Conservation (phyloP, 2,329 filamentous ascomycete genomes). For the Triangularia verruculosa region DNA sequence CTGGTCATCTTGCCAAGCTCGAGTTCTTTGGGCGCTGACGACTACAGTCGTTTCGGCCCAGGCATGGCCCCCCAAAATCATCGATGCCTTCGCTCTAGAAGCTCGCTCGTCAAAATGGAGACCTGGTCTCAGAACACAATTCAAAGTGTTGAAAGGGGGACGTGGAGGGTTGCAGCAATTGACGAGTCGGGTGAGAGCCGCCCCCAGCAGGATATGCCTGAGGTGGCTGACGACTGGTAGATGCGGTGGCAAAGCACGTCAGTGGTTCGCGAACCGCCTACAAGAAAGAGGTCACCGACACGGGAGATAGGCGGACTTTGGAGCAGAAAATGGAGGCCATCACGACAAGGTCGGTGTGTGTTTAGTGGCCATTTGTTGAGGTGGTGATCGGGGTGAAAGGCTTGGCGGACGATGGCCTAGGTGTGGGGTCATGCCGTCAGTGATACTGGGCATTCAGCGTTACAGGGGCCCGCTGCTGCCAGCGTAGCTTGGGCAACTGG, state of each 20-base stretch:
- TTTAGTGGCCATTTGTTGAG: not conserved
- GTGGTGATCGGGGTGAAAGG: not conserved
- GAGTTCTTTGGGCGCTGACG: not conserved
- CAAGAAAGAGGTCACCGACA: not conserved
- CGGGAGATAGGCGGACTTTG: not conserved
- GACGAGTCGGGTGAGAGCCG: not conserved
- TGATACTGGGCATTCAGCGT: not conserved
- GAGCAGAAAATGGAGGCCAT: not conserved
- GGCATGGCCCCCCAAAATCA: not conserved
- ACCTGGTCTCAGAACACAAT: not conserved
- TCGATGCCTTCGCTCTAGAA: not conserved
- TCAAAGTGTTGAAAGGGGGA: too few species aligned
- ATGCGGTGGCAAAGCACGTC: not conserved
- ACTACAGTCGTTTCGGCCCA: not conserved
- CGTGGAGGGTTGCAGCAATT: too few species aligned
- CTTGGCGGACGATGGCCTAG: not conserved
- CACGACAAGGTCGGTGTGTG: not conserved
- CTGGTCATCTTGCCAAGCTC: not conserved
- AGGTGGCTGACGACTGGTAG: not conserved
- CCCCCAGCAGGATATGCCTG: not conserved
- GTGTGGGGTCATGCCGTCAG: not conserved
- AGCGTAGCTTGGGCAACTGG: constrained; percentile 6
- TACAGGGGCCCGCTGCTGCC: not conserved
- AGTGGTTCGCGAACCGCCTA: not conserved
- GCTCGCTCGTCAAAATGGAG: too few species aligned